Percentiles rank a stretch among this genome's conserved stretches.
These are phyloP conservation scores for Wickerhamomyces sydowiorum DNA, from an alignment of 805 yeast genomes.

Conservation along the genomic window DNA sequence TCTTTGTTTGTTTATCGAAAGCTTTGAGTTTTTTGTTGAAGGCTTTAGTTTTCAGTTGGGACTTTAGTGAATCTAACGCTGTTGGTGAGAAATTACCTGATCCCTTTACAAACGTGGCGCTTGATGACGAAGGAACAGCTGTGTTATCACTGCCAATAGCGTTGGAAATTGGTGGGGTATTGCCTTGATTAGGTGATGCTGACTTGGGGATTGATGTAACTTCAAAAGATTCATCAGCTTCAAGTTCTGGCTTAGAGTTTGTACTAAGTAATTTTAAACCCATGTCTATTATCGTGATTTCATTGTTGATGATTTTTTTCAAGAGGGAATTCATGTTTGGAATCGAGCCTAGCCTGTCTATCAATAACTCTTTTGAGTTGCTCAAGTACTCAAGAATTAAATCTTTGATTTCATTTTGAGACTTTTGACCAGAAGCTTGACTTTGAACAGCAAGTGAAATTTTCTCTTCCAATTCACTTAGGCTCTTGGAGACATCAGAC, in stretches of 20 bases:
- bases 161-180: too few relatives aligned
- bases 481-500: constrained; percentile 12
- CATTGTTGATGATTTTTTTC: constrained; percentile 11
- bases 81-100: not conserved
- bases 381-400: constrained; percentile 3
- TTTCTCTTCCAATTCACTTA: constrained; percentile 15
- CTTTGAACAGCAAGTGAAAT: constrained; percentile 10
- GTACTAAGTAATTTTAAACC: constrained; percentile 5
- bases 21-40: not conserved
- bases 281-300: constrained; percentile 11
- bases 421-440: not conserved
- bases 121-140: not conserved
- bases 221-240: too few relatives aligned
- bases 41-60: not conserved
- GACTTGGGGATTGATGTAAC: too few relatives aligned
- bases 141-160: too few relatives aligned
- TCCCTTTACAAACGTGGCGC: not conserved
- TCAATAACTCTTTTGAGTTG: constrained; percentile 5
- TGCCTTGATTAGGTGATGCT: too few relatives aligned
- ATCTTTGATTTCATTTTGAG: not conserved
- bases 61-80: not conserved
- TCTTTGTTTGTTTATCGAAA: not conserved
- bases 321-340: constrained; percentile 8
- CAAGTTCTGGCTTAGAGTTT: too few relatives aligned
- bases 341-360: constrained; percentile 6